phyloP scores from a whole-genome alignment of 2,329 filamentous ascomycete genomes.

The Lachnellula cervina region DNA sequence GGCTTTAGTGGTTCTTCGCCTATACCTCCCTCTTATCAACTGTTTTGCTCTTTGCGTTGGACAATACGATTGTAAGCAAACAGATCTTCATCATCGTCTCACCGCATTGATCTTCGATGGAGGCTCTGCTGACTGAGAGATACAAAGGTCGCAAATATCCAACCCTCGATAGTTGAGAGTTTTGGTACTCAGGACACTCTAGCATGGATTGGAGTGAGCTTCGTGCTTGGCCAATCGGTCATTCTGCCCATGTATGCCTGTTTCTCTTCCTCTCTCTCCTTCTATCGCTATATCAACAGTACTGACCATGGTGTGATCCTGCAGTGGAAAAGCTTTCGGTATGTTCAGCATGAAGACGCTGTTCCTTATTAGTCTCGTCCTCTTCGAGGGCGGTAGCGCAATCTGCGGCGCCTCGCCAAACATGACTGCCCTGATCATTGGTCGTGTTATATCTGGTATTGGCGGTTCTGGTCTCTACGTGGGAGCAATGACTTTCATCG shows the following conservation, averaged over 20 bases:
- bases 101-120: neutral
- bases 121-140: neutral
- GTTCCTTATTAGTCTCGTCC: slow-evolving; percentile 4
- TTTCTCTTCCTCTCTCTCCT: neutral
- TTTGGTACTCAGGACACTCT: neutral
- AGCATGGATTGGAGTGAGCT: neutral
- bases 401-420: slow-evolving; percentile 25
- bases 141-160: neutral
- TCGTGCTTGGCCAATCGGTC: neutral
- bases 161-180: neutral
- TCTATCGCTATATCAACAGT: too few species aligned
- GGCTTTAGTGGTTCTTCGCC: neutral
- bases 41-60: neutral
- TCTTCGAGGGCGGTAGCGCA: slow-evolving; percentile 20
- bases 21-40: neutral
- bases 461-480: slow-evolving; percentile 39
- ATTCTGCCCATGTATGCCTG: neutral
- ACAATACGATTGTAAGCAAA: neutral
- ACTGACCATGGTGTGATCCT: too few species aligned
- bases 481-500: slow-evolving; percentile 31
- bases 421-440: slow-evolving; percentile 39
- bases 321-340: neutral
- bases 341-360: neutral
- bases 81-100: neutral
- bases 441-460: slow-evolving; percentile 37